Percentiles rank a stretch among this genome's conserved stretches.
phyloP scores from a whole-genome alignment of 164 flowering plant genomes.

The Vitis rotundifolia region DNA sequence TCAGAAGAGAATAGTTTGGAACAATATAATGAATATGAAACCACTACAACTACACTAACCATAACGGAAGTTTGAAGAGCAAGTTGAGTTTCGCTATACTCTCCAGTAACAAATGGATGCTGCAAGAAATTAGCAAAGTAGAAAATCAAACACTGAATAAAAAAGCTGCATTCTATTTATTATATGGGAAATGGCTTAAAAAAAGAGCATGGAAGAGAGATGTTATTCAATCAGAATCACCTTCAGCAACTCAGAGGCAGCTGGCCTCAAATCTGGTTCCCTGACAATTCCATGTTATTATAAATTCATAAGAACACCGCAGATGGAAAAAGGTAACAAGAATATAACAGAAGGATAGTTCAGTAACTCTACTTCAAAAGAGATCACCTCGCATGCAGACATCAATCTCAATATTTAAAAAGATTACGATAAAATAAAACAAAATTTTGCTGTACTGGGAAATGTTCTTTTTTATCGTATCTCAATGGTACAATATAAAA shows the following conservation, averaged over 20 bases:
- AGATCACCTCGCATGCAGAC: too few species aligned
- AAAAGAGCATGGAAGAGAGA: neutral
- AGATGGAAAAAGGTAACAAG: neutral
- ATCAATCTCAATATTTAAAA: neutral
- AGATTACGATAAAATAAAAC: too few species aligned
- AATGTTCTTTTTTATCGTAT: neutral
- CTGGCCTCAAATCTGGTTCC: conserved; percentile 45
- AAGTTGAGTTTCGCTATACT: conserved; percentile 16
- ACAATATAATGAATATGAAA: neutral
- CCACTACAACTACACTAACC: conserved; percentile 23
- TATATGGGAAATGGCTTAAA: neutral
- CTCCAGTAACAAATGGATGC: conserved; percentile 51
- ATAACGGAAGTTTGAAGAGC: conserved; percentile 12
- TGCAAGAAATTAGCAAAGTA: conserved; percentile 24
- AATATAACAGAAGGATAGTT: too few species aligned
- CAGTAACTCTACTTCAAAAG: too few species aligned
- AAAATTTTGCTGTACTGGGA: neutral
- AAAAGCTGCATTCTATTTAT: too few species aligned
- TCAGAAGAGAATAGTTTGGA: neutral
- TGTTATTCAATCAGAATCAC: conserved; percentile 17
- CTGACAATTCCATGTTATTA: conserved; percentile 20
- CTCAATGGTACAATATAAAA: too few species aligned
- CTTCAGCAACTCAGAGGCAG: conserved; percentile 46
- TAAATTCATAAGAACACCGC: neutral
- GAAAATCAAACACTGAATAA: neutral